Evolutionary conservation across 2,329 filamentous ascomycete species (phyloP), one percentile per base, ranked within the genome.

Genomic region (Exophiala bonariae): DNA sequence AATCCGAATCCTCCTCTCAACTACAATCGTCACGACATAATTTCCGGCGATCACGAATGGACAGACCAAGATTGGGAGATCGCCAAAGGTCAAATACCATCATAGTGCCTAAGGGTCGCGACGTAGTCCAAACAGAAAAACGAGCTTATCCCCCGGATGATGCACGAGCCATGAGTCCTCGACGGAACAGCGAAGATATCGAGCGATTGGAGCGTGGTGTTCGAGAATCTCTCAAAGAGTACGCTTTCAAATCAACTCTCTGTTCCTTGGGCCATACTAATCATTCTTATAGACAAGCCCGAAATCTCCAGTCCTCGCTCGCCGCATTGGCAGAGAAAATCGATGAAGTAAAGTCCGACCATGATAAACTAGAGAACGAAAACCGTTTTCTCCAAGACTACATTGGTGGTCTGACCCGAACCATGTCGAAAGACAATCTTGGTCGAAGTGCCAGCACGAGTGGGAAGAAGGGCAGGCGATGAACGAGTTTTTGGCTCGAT

Each of bases 381-480:
- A 99, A 99, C 77, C 92, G 90, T 63, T 96, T 97, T 64, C 73
- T 99, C 38, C 92, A 97, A 69, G 96, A 96, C 68, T 97, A 97
- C 66, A 97, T 97, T 61, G 92, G 92, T 56, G 92, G 96, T 63
- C 78, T 97, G 45, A 97, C 96, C 81, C 88, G 89, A 61, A 83
- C 80, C 44, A 74, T 76, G 72, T 70, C 71, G 45, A 73, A 71
- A 58, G 78, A 75, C 59, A 82, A 82, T 62, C 50, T 59, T 20
- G 53, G 47, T 22, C 49, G 53, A 41, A 57, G 55, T 39, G 49
- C 52, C 13, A 59, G 57, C 39, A 53, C 50, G 11, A 54, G 47
- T 38, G 46, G 44, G 34, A 49, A 46, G 42, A 59, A 58, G 31
- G 47, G 47, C 32, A 52, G 45, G 50, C 50, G 52, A 54, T 59